These are phyloP conservation scores for Diaporthe capsici DNA, from an alignment of 2,329 filamentous ascomycete species.

Conservation along the genomic window DNA sequence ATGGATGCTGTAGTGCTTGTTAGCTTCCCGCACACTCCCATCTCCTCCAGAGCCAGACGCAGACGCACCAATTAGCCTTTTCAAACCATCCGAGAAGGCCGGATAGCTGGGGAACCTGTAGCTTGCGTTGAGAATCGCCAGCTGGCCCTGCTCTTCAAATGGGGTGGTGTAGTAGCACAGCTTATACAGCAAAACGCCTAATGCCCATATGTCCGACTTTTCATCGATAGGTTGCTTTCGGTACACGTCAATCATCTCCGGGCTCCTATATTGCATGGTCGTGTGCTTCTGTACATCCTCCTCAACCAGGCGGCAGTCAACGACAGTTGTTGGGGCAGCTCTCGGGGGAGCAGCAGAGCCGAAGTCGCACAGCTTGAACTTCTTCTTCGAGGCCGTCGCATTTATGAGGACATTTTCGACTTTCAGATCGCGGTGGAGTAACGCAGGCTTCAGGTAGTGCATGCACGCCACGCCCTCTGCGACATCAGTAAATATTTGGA, in stretches of 20 bases:
- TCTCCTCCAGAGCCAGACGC: slow-evolving; percentile 50
- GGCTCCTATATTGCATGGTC: slow-evolving; percentile 96
- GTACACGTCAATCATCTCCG: slow-evolving; percentile 99
- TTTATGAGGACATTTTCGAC: slow-evolving; percentile 98
- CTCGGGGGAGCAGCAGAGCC: slow-evolving; percentile 89
- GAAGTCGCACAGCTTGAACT: slow-evolving; percentile 99
- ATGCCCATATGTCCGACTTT: slow-evolving; percentile 98
- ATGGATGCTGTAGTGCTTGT: slow-evolving; percentile 76
- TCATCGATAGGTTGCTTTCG: slow-evolving; percentile 96
- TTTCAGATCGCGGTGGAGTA: slow-evolving; percentile 95
- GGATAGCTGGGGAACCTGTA: slow-evolving; percentile 94
- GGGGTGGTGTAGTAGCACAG: slow-evolving; percentile 99
- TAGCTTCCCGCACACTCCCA: not conserved
- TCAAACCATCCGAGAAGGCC: slow-evolving; percentile 88
- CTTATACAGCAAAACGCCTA: slow-evolving; percentile 96
- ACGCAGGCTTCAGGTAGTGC: slow-evolving; percentile 96
- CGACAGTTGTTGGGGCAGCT: slow-evolving; percentile 86
- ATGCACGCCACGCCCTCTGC: slow-evolving; percentile 97
- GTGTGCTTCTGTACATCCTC: slow-evolving; percentile 98
- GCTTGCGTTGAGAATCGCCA: slow-evolving; percentile 95
- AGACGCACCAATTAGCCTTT: slow-evolving; percentile 88
- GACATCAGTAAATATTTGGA: slow-evolving; percentile 96
- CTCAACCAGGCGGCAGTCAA: slow-evolving; percentile 92
- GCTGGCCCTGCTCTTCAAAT: slow-evolving; percentile 97
- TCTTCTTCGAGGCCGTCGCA: slow-evolving; percentile 72